These are phyloP conservation scores for Candida insectorum DNA, from an alignment of 805 yeast species.

Conservation along the genomic window DNA sequence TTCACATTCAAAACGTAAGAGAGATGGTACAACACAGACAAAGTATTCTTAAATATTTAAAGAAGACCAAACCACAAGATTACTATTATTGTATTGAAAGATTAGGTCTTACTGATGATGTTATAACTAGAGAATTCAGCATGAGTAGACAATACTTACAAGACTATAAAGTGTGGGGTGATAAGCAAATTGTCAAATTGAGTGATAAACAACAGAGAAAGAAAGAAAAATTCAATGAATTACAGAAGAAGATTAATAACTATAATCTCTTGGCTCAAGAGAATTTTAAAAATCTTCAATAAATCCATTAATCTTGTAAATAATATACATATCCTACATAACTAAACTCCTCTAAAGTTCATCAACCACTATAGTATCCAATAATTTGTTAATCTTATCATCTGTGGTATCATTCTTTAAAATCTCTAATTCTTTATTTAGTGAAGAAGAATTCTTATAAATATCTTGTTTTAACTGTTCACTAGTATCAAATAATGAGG, in stretches of 20 bases:
- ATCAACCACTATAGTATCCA: conserved; percentile 13
- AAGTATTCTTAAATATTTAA: conserved; percentile 74
- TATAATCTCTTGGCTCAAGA: conserved; percentile 38
- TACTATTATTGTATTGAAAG: conserved; percentile 85
- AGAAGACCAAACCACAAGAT: conserved; percentile 72
- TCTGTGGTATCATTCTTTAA: conserved; percentile 16
- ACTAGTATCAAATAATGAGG: conserved; percentile 17
- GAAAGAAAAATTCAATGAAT: conserved; percentile 24
- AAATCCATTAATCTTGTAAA: conserved; percentile 1
- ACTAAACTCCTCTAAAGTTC: no score
- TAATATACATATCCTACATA: background rate
- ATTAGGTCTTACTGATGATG: conserved; percentile 81
- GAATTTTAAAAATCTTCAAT: conserved; percentile 22
- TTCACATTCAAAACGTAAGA: conserved; percentile 67
- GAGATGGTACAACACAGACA: conserved; percentile 89
- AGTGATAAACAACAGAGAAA: conserved; percentile 33
- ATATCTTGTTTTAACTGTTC: conserved; percentile 19
- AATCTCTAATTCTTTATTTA: conserved; percentile 19
- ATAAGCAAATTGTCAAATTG: conserved; percentile 55
- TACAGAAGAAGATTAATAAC: conserved; percentile 38
- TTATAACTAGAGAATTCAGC: conserved; percentile 74
- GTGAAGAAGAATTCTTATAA: conserved; percentile 16
- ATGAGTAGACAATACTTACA: conserved; percentile 77
- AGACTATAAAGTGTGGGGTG: conserved; percentile 76
- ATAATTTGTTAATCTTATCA: conserved; percentile 21